phyloP scores from a whole-genome alignment of 768 basidiomycete species.

The Termitomyces bulborhizus region DNA sequence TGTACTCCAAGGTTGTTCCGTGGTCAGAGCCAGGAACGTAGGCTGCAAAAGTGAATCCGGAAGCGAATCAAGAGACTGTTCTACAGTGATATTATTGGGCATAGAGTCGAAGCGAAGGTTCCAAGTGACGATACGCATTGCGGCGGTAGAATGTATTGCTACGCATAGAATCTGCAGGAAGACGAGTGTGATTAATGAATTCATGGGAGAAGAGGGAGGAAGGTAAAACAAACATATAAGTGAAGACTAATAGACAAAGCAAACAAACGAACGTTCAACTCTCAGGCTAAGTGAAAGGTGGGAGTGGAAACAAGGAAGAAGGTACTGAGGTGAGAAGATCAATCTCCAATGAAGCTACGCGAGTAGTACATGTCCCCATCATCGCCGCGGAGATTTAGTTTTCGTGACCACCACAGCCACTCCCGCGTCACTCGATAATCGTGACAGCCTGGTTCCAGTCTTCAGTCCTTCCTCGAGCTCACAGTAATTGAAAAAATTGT shows the following conservation, averaged over 20 bases:
- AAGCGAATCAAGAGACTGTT: conserved; percentile 35
- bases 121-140: conserved; percentile 37
- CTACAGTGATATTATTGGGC: conserved; percentile 45
- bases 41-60: conserved; percentile 34
- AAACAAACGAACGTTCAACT: background rate
- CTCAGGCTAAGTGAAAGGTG: background rate
- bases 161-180: background rate
- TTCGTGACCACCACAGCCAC: too few relatives aligned
- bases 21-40: conserved; percentile 22
- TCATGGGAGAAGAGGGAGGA: background rate
- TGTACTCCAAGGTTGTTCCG: conserved; percentile 51
- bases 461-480: too few relatives aligned
- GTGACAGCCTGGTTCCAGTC: too few relatives aligned
- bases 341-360: too few relatives aligned
- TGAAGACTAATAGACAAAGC: background rate
- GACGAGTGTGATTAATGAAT: background rate
- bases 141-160: background rate
- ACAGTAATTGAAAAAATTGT: too few relatives aligned
- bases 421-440: too few relatives aligned
- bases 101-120: conserved; percentile 50
- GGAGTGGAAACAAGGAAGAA: background rate
- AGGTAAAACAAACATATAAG: background rate
- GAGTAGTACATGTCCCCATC: too few relatives aligned
- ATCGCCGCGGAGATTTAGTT: too few relatives aligned
- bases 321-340: too few relatives aligned